Evolutionary conservation across 495 filamentous ascomycete genomes (phyloP), one percentile per base, ranked within the genome.

Genomic region (Oidiodendron maius): DNA sequence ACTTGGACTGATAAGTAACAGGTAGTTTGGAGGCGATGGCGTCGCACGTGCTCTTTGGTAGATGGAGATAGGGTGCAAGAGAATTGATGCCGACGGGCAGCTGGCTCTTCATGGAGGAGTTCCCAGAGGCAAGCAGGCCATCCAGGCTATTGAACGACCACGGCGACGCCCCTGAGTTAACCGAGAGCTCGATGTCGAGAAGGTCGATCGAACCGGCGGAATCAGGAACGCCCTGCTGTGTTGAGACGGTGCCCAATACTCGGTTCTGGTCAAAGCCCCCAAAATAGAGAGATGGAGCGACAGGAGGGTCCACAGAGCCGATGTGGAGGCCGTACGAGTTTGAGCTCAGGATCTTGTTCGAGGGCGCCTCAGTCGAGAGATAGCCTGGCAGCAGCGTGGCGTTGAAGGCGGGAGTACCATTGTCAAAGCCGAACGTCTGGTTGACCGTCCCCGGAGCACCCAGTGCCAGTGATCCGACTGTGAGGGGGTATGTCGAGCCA

Each of bases 241-340:
- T 45, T 1, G 22, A 47, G 8, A 62, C 51, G 1, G 54, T 25
- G 0, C 52, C 57, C 13, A 60, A 10, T 3, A 46, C 50, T 15
- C 60, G 37, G 39, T 35, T 57, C 39, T 70, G 63, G 51, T 80
- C 73, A 55, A 74, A 80, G 0, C 76, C 75, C 3, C 76, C 76
- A 36, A 74, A 65, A 21, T 67, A 50, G 32, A 77, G 57, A 3
- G 68, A 75, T 1, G 67, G 72, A 4, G 61, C 46, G 47, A 74
- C 66, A 3, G 51, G 48, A 8, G 63, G 61, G 4, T 53, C 44
- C 3, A 57, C 71, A 2, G 74, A 74, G 6, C 77, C 76, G 34
- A 80, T 70, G 52, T 80, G 77, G 55, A 81, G 63, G 4, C 70
- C 67, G 44, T 66, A 78, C 8, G 74, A 76, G 37, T 71, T 71